These are phyloP conservation scores for Yarrowia alimentaria DNA, from an alignment of 805 yeast genomes.

Conservation along the genomic window DNA sequence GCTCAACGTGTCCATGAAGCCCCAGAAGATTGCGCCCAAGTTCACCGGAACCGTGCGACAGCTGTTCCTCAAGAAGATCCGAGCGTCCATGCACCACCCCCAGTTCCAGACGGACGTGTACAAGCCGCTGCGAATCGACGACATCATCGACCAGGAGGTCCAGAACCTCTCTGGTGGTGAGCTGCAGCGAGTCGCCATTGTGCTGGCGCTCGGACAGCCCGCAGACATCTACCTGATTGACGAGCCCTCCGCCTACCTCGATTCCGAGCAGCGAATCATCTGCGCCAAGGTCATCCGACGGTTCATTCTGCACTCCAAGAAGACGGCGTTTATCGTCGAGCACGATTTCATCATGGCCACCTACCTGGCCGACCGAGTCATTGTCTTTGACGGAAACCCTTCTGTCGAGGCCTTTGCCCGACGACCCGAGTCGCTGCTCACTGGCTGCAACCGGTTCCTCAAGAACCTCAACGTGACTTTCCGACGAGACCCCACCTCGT, in stretches of 20 bases:
- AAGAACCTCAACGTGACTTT: conserved; percentile 96
- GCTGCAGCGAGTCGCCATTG: conserved; percentile 98
- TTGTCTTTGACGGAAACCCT: conserved; percentile 96
- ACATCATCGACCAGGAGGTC: conserved; percentile 95
- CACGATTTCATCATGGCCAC: conserved; percentile 99
- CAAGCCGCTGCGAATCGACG: conserved; percentile 91
- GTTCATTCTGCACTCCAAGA: conserved; percentile 91
- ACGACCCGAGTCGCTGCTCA: conserved; percentile 86
- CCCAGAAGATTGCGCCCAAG: conserved; percentile 98
- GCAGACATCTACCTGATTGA: conserved; percentile 97
- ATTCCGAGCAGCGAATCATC: conserved; percentile 98
- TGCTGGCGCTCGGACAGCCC: conserved; percentile 85
- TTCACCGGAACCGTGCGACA: conserved; percentile 99
- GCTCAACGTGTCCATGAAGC: conserved; percentile 94
- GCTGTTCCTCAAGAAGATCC: conserved; percentile 92
- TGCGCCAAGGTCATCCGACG: conserved; percentile 98
- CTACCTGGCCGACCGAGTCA: conserved; percentile 96
- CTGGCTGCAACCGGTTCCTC: conserved; percentile 96
- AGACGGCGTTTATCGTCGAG: conserved; percentile 98
- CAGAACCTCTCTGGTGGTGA: conserved; percentile 99
- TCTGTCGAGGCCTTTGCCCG: conserved; percentile 82
- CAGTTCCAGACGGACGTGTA: conserved; percentile 98
- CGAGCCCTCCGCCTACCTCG: conserved; percentile 98
- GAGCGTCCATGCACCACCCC: conserved; percentile 90
- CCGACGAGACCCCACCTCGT: conserved; percentile 98